Evolutionary conservation across 2,329 filamentous ascomycete species (phyloP).

Genomic region (Sporothrix variecibatus): DNA sequence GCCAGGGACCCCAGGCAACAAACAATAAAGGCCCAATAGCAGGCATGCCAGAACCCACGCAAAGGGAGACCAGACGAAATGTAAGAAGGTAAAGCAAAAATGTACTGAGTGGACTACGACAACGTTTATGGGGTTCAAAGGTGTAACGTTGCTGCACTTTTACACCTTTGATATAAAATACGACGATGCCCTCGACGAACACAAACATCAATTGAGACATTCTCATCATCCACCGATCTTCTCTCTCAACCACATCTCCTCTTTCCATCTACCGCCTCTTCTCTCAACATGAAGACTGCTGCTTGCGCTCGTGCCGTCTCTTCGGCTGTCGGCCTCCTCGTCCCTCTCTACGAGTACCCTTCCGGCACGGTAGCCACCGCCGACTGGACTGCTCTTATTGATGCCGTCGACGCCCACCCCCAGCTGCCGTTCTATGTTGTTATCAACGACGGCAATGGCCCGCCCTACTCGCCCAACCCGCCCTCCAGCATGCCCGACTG

Average conservation of each 20-base stretch:
- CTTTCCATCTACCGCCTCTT: background rate
- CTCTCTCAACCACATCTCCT: background rate
- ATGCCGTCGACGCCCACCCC: slow-evolving; percentile 29
- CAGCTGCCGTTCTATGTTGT: slow-evolving; percentile 30
- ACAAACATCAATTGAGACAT: background rate
- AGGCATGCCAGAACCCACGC: background rate
- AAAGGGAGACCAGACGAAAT: background rate
- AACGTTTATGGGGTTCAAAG: background rate
- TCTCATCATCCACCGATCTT: background rate
- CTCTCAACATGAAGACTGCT: background rate
- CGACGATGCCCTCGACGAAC: background rate
- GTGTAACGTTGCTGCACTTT: background rate
- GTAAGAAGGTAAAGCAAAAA: too few relatives aligned
- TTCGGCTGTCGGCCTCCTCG: slow-evolving; percentile 29
- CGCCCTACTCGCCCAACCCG: slow-evolving; percentile 24
- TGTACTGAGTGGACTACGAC: too few relatives aligned
- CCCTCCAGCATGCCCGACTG: slow-evolving; percentile 27
- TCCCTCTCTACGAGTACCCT: slow-evolving; percentile 33
- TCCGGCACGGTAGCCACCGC: slow-evolving; percentile 24
- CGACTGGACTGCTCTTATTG: slow-evolving; percentile 31
- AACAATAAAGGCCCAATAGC: background rate
- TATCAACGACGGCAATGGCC: slow-evolving; percentile 30
- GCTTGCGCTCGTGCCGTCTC: slow-evolving; percentile 34
- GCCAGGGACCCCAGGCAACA: background rate
- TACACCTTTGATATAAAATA: background rate